Evolutionary conservation across 306 rosid species (phyloP).

Genomic region (Ceratonia siliqua): DNA sequence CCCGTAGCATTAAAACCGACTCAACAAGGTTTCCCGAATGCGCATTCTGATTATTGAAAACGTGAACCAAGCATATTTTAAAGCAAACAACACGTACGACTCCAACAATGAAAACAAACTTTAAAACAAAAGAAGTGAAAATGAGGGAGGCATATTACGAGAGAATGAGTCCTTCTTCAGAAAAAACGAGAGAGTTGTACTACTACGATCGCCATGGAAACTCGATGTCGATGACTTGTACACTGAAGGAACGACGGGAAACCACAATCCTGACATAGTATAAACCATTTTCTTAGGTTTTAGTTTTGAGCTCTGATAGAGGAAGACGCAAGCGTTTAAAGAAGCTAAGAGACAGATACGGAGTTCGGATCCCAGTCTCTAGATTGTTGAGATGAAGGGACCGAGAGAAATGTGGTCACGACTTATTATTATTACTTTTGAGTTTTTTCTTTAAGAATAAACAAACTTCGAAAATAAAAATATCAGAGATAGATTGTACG

Average conservation of each 20-base stretch:
- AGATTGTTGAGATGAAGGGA: slow-evolving; percentile 29
- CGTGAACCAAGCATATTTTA: not conserved
- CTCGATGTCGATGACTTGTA: slow-evolving; percentile 40
- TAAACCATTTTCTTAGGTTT: slow-evolving; percentile 58
- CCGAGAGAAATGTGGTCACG: slow-evolving; percentile 49
- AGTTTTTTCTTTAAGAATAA: not conserved
- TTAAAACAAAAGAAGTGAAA: not conserved
- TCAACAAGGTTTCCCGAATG: slow-evolving; percentile 20
- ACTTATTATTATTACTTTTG: no score
- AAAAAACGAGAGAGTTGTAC: slow-evolving; percentile 40
- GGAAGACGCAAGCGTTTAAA: not conserved
- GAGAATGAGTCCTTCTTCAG: slow-evolving; percentile 46
- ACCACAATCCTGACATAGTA: slow-evolving; percentile 72
- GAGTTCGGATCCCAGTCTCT: not conserved
- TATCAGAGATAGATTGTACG: slow-evolving; percentile 16
- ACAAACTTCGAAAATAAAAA: not conserved
- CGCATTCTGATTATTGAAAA: not conserved
- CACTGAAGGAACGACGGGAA: slow-evolving; percentile 54
- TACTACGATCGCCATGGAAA: slow-evolving; percentile 49
- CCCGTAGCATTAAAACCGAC: not conserved
- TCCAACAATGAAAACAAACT: not conserved
- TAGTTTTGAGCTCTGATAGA: not conserved
- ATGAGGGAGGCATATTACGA: slow-evolving; percentile 45
- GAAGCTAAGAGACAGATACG: slow-evolving; percentile 5
- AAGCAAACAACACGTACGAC: slow-evolving; percentile 4